Evolutionary conservation across 2,329 filamentous ascomycete species (phyloP).

Genomic region (Cercospora sp.): DNA sequence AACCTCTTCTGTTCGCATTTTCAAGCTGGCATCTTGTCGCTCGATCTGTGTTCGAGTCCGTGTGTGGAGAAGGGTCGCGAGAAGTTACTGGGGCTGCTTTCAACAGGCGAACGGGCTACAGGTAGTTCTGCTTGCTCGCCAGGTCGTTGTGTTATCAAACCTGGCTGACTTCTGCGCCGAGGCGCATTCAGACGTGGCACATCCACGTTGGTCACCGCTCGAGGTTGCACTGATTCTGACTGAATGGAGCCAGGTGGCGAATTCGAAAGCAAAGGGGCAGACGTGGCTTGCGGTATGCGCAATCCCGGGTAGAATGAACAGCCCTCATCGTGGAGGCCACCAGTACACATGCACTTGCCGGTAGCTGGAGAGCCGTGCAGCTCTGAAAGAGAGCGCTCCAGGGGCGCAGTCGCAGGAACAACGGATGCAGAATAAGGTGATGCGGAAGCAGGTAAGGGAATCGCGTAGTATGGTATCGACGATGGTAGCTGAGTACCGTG

Average conservation of each 20-base stretch:
- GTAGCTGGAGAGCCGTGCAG: conserved; percentile 23
- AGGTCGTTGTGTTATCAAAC: not conserved
- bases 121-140: conserved; percentile 18
- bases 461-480: conserved; percentile 16
- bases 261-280: not conserved
- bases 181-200: not conserved
- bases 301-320: conserved; percentile 26
- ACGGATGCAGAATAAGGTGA: conserved; percentile 14
- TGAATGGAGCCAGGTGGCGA: not conserved
- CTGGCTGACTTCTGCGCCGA: not conserved
- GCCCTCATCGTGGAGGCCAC: conserved; percentile 22
- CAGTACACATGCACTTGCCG: conserved; percentile 26
- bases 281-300: conserved; percentile 15
- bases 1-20: not conserved
- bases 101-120: conserved; percentile 3
- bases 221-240: not conserved
- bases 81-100: not conserved
- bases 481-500: not conserved
- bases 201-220: not conserved
- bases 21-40: conserved; percentile 2
- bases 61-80: conserved; percentile 6
- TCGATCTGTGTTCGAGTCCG: conserved; percentile 1
- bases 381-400: conserved; percentile 19
- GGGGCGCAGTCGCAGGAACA: conserved; percentile 4
- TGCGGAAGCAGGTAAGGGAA: conserved; percentile 15